Evolutionary conservation across 2,329 filamentous ascomycete species (phyloP), one percentile per base, ranked within the genome.

Genomic region (Colletotrichum sidae): DNA sequence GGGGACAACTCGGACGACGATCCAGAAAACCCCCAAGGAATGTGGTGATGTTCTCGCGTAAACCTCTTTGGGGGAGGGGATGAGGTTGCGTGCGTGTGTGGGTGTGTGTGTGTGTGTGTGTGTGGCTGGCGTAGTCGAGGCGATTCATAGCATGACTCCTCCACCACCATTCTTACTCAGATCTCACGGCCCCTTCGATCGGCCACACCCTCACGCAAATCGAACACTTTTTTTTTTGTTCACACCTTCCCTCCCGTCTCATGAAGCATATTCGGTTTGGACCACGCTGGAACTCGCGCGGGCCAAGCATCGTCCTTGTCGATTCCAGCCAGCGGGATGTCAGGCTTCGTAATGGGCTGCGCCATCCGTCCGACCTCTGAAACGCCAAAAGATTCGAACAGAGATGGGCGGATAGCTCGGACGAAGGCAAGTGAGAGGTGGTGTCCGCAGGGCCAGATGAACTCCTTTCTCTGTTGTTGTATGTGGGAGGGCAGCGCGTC

Each of bases 251-350:
- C 44, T 52, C 62, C 46, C 47, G 56, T 55, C 39, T 62, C 57
- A 51, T 62, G 57, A 56, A 62, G 62, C 62, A 65, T 62, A 56
- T 17, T 41, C 37, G 57, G 62, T 62, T 65, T 65, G 46, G 57
- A 58, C 12, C 51, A 17, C 35, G 51, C 39, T 56, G 57, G 51
- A 55, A 13, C 46, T 45, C 35, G 44, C 57, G 35, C 12, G 25
- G 35, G 57, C 62, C 62, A 65, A 62, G 57, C 46, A 62, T 55
- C 37, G 46, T 52, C 57, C 62, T 41, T 56, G 62, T 15, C 15
- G 12, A 12, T n/a, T 38, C 12, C 42, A 12, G 34, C 37, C 12
- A 39, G 37, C 12, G 12, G 12, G 25, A 38, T 6, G 41, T 39
- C 15, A 37, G 39, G 61, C 50, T 52, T 55, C 62, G 62, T 65